Evolutionary conservation across 345 rosid genomes (phyloP).

Genomic region (Tarenaya hassleriana): DNA sequence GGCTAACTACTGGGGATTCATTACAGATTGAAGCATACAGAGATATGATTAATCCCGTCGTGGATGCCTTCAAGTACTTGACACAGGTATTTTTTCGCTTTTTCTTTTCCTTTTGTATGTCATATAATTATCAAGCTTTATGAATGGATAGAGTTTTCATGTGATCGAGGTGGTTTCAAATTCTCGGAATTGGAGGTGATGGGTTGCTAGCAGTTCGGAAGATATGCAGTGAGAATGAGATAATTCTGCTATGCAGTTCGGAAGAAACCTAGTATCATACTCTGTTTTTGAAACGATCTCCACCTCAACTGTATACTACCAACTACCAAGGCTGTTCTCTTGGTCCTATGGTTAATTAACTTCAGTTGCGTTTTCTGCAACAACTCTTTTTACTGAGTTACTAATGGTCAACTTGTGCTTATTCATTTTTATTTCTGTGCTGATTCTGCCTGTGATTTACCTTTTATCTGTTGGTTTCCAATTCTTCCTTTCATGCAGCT

Average conservation of each 20-base stretch:
- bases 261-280: constrained; percentile 5
- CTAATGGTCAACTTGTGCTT: constrained; percentile 9
- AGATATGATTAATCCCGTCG: constrained; percentile 98
- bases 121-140: constrained; percentile 15
- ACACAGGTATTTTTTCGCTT: constrained; percentile 62
- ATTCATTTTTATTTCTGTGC: constrained; percentile 14
- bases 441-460: constrained; percentile 9
- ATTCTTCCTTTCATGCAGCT: constrained; percentile 49
- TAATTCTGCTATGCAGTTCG: constrained; percentile 17
- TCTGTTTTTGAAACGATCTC: background rate
- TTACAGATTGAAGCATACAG: constrained; percentile 93
- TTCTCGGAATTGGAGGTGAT: constrained; percentile 2
- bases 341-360: constrained; percentile 4
- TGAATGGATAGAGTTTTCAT: constrained; percentile 13
- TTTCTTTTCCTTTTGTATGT: constrained; percentile 10
- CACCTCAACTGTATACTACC: constrained; percentile 8
- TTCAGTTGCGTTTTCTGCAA: constrained; percentile 8
- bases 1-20: constrained; percentile 22
- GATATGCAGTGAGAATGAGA: constrained; percentile 6
- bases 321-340: constrained; percentile 8
- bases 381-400: constrained; percentile 15
- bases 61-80: constrained; percentile 98
- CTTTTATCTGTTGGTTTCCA: constrained; percentile 19
- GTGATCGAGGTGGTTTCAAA: constrained; percentile 8
- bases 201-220: constrained; percentile 16